phyloP scores from a whole-genome alignment of 2,329 filamentous ascomycete genomes.

The Nakataea oryzae region DNA sequence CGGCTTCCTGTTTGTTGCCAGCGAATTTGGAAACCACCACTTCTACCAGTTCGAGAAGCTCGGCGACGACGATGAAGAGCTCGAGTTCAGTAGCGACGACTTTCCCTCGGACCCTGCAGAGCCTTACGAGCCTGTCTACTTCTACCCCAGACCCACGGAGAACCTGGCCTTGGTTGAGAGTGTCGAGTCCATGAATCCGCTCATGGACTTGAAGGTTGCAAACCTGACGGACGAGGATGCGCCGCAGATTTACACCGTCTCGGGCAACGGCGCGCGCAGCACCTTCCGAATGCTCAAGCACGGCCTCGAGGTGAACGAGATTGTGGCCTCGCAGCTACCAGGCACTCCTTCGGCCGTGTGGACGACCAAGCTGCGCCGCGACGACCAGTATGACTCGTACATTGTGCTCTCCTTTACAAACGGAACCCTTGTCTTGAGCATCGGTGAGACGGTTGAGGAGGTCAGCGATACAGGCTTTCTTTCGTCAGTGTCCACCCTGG shows the following conservation, averaged over 20 bases:
- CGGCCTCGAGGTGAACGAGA: constrained; percentile 84
- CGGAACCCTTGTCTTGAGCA: constrained; percentile 82
- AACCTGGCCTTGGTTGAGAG: constrained; percentile 80
- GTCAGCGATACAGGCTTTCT: constrained; percentile 90
- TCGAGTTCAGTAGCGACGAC: constrained; percentile 73
- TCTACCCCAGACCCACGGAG: constrained; percentile 67
- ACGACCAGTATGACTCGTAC: constrained; percentile 84
- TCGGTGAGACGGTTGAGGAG: constrained; percentile 94
- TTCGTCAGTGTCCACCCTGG: constrained; percentile 77
- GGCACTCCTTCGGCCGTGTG: constrained; percentile 86
- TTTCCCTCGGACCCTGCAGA: constrained; percentile 67
- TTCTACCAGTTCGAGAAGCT: constrained; percentile 98
- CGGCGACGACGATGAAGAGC: constrained; percentile 87
- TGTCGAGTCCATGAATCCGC: constrained; percentile 80
- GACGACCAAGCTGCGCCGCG: constrained; percentile 78
- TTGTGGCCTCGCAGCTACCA: constrained; percentile 86
- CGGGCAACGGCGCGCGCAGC: constrained; percentile 79
- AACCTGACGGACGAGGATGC: constrained; percentile 89
- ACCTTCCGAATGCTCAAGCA: constrained; percentile 88
- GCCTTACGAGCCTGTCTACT: constrained; percentile 70
- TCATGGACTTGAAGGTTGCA: constrained; percentile 83
- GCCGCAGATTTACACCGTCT: constrained; percentile 90
- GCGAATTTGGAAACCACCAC: constrained; percentile 85
- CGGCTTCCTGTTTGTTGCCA: constrained; percentile 86
- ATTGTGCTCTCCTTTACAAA: constrained; percentile 92